phyloP scores from a whole-genome alignment of 1,284 basidiomycete genomes.

The Pseudozyma pruni region DNA sequence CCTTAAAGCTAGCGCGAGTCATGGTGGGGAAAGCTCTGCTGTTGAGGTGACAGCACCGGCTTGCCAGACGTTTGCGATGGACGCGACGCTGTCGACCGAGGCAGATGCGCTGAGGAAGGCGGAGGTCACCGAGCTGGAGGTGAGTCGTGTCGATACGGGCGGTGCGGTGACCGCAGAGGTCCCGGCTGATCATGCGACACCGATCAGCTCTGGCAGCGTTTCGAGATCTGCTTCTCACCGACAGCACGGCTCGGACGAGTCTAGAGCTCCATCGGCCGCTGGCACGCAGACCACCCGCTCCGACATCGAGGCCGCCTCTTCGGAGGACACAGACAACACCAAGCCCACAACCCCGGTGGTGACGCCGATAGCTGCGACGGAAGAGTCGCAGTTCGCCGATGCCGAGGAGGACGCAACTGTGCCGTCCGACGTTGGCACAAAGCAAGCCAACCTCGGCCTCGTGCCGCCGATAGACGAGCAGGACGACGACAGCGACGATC shows the following conservation, averaged over 20 bases:
- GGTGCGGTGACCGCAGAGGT: background rate
- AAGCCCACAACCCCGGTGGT: background rate
- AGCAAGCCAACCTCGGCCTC: background rate
- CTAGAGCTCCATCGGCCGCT: slow-evolving; percentile 23
- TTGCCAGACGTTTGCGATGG: slow-evolving; percentile 37
- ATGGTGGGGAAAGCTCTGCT: no score
- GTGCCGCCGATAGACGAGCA: slow-evolving; percentile 8
- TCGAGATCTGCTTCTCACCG: slow-evolving; percentile 35
- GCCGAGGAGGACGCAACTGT: slow-evolving; percentile 32
- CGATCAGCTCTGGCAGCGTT: slow-evolving; percentile 23
- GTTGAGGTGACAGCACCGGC: slow-evolving; percentile 6
- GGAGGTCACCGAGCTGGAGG: slow-evolving; percentile 18
- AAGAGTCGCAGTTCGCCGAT: slow-evolving; percentile 50
- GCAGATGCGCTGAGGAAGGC: slow-evolving; percentile 42
- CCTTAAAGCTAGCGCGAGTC: no score
- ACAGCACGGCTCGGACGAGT: slow-evolving; percentile 25
- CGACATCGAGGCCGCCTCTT: background rate
- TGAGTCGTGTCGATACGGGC: background rate
- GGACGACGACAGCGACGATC: slow-evolving; percentile 45
- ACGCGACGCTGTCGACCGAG: slow-evolving; percentile 27
- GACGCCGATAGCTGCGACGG: slow-evolving; percentile 11
- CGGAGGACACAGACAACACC: background rate
- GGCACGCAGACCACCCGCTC: slow-evolving; percentile 22
- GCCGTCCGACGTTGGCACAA: background rate
- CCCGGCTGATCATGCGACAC: slow-evolving; percentile 5